Evolutionary conservation across 129 eudicot genomes (phyloP).

Genomic region (Chrysanthemum makinoi): DNA sequence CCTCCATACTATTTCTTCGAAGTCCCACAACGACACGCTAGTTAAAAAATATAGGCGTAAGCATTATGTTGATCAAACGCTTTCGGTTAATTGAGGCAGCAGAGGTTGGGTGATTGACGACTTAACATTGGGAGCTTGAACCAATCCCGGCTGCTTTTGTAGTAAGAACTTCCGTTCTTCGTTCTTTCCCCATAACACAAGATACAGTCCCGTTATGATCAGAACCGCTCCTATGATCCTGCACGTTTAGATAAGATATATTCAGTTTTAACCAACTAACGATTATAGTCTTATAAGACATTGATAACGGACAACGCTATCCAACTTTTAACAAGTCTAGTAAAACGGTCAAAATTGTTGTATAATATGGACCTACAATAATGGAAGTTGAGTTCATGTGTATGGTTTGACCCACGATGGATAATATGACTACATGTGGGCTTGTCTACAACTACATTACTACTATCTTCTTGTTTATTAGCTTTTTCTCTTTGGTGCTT

Average conservation of each 20-base stretch:
- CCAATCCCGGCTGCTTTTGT: conserved; percentile 32
- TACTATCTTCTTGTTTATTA: conserved; percentile 25
- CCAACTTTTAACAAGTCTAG: too few relatives aligned
- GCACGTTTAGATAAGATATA: conserved; percentile 13
- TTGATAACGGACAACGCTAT: too few relatives aligned
- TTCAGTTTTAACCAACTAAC: background rate
- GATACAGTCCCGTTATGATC: conserved; percentile 79
- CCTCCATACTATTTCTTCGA: conserved; percentile 30
- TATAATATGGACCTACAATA: conserved; percentile 17
- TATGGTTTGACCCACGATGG: conserved; percentile 27
- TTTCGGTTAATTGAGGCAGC: conserved; percentile 59
- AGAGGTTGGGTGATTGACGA: conserved; percentile 84
- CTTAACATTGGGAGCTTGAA: conserved; percentile 49
- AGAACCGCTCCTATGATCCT: conserved; percentile 89
- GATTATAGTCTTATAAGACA: too few relatives aligned
- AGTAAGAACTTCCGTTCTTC: conserved; percentile 64
- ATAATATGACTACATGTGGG: conserved; percentile 45
- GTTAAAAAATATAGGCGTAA: conserved; percentile 19
- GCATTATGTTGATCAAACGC: conserved; percentile 47
- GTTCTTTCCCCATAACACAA: conserved; percentile 89
- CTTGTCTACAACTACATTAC: conserved; percentile 43
- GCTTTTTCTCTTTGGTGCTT: background rate
- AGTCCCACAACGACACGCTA: conserved; percentile 24
- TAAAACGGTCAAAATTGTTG: conserved; percentile 2
- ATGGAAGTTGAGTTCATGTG: conserved; percentile 30